These are phyloP conservation scores for Fagopyrum homotropicum DNA, from an alignment of 148 eudicot species.

Conservation along the genomic window DNA sequence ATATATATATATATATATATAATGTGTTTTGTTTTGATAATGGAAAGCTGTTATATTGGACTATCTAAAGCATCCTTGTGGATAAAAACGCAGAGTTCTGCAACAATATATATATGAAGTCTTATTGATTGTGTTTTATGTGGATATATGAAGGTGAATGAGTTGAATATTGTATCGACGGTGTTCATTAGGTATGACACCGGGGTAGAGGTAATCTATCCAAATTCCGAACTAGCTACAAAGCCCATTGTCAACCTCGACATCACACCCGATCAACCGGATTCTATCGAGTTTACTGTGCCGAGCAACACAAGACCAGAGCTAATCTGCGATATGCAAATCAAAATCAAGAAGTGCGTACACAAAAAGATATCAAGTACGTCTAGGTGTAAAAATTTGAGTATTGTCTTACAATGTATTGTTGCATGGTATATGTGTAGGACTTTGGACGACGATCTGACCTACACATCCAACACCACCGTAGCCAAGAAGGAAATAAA, in stretches of 20 bases:
- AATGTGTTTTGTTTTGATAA: too few relatives aligned
- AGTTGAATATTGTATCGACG: not conserved
- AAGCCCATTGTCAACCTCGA: slow-evolving; percentile 4
- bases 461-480: slow-evolving; percentile 1
- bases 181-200: slow-evolving; percentile 1
- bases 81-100: too few relatives aligned
- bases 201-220: slow-evolving; percentile 7
- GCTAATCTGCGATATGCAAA: not conserved
- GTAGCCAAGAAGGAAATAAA: not conserved
- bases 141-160: slow-evolving; percentile 7
- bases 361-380: too few relatives aligned
- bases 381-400: not conserved
- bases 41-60: too few relatives aligned
- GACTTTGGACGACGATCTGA: slow-evolving; percentile 6
- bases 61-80: too few relatives aligned
- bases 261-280: slow-evolving; percentile 1
- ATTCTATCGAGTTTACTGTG: not conserved
- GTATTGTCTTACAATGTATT: not conserved
- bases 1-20: too few relatives aligned
- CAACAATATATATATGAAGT: too few relatives aligned
- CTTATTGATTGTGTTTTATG: not conserved
- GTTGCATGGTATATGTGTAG: not conserved
- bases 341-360: not conserved
- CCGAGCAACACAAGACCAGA: not conserved
- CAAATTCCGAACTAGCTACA: slow-evolving; percentile 4